Base-by-base conservation (phyloP, 2,329 filamentous ascomycete species). In the Arthroderma sp. region DNA sequence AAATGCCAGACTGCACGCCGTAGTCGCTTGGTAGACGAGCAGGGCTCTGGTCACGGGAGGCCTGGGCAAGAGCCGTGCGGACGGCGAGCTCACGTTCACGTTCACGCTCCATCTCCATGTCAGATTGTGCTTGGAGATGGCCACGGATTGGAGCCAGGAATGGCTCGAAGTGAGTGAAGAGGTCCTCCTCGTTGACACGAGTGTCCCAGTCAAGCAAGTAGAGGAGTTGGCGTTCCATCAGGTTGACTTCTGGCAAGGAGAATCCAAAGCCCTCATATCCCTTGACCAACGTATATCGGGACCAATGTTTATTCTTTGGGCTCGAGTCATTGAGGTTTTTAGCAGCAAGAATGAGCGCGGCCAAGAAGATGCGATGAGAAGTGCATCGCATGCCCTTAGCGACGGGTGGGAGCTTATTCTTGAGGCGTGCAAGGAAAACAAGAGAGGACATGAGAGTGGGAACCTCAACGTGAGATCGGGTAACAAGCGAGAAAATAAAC, bases 261-360 rank as follows among this genome's bases (percentile, higher is more conserved):
- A 98, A 97, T 65, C 90, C 88, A 68, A 97, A 98, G 67, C 79
- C 82, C 9, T 84, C 83, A 71, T 79, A 86, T 56, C 81, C 82
- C 61, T 79, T 80, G 65, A 95, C 85, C 66, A 85, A 77, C 60
- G 87, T 95, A 79, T 97, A 98, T 67, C 84, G 86, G 63, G 93
- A 91, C 93, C 93, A 98, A 80, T 98, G 93, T 84, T 97, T 97
- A 82, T 98, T 98, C 84, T 97, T 97, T 62, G 93, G 93, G 11
- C 90, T 96, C 61, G 90, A 95, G 79, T 97, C 93, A 73, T 98
- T 97, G 65, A 97, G 81, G 73, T 96, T 96, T 84, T 98, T 98
- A 66, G 93, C 91, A 1, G 93, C 84, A 54, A 85, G 77, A 39
- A 78, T 77, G 49, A 78, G 66, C 3, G 74, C 74, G 5, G 76